A percentile compares a stretch with the other conserved stretches of the same genome.
Conservation (phyloP, 371 early-diverging fungal genomes). For the Mortierella sp. region DNA sequence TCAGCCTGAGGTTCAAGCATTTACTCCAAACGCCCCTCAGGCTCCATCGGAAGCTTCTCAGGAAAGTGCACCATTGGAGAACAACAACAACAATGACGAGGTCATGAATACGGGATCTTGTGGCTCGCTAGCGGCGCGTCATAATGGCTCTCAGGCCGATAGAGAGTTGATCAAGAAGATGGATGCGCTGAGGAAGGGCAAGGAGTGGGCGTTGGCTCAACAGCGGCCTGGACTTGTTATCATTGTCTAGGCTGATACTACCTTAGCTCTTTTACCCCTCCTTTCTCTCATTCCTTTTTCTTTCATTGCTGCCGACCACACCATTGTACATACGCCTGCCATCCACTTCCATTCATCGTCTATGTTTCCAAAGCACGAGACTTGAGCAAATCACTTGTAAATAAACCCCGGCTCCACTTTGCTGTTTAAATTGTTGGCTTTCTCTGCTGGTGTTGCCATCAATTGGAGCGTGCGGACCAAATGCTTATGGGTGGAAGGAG, state of each 20-base stretch:
- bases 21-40: neutral
- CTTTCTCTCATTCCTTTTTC: neutral
- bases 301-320: neutral
- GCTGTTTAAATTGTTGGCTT: neutral
- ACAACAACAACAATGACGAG: neutral
- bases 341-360: neutral
- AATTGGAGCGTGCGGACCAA: neutral
- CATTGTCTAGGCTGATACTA: slow-evolving; percentile 21
- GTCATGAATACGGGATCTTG: neutral
- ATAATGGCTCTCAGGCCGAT: slow-evolving; percentile 6
- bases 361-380: too few relatives aligned
- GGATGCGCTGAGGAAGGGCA: slow-evolving; percentile 45
- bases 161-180: slow-evolving; percentile 38
- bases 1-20: neutral
- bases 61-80: neutral
- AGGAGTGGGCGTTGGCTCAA: slow-evolving; percentile 53
- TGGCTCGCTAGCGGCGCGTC: slow-evolving; percentile 19
- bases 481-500: neutral
- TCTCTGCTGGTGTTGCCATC: neutral
- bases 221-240: slow-evolving; percentile 54
- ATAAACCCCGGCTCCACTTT: neutral
- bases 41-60: neutral
- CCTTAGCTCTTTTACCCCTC: neutral
- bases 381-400: neutral
- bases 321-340: slow-evolving; percentile 2